Percentiles rank a stretch among this genome's conserved stretches.
Evolutionary conservation across 2,329 filamentous ascomycete species (phyloP).

Genomic region (Magnaporthiopsis poae): DNA sequence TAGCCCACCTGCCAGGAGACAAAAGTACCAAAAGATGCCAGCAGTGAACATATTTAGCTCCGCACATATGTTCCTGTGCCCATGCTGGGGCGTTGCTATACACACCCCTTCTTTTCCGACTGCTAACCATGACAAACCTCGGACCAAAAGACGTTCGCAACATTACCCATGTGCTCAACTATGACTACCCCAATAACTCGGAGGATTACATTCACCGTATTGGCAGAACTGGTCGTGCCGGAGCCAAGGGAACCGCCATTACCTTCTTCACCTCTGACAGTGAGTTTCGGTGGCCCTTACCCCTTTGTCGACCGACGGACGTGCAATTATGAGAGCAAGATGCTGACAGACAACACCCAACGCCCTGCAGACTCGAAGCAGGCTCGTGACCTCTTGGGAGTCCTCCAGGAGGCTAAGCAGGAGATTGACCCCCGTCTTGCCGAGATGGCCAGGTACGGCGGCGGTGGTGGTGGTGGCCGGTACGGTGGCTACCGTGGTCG

Average conservation of each 20-base stretch:
- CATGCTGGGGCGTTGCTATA: slow-evolving; percentile 55
- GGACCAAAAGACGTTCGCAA: slow-evolving; percentile 84
- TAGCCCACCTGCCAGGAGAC: slow-evolving; percentile 49
- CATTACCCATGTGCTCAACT: slow-evolving; percentile 99
- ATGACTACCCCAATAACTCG: slow-evolving; percentile 98
- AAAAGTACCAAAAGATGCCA: slow-evolving; percentile 36
- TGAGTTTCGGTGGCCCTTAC: slow-evolving; percentile 44
- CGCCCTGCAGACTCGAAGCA: slow-evolving; percentile 65
- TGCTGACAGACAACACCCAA: slow-evolving; percentile 13
- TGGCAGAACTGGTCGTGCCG: slow-evolving; percentile 90
- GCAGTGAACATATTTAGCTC: slow-evolving; percentile 40
- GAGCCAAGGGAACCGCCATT: slow-evolving; percentile 89
- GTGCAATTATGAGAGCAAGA: slow-evolving; percentile 13
- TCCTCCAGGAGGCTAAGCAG: slow-evolving; percentile 94
- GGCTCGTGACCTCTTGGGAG: slow-evolving; percentile 88
- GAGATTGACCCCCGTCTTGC: slow-evolving; percentile 89
- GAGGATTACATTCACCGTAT: slow-evolving; percentile 98
- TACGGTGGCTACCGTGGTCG: slow-evolving; percentile 62
- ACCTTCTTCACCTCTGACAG: slow-evolving; percentile 99
- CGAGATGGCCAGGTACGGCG: slow-evolving; percentile 90
- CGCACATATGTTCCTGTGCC: slow-evolving; percentile 30
- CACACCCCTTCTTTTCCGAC: slow-evolving; percentile 38
- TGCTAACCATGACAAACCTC: slow-evolving; percentile 57
- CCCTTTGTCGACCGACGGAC: background rate
- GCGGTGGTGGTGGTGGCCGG: slow-evolving; percentile 66